These are phyloP conservation scores for Anacardium occidentale DNA, from an alignment of 345 rosid genomes.

Conservation along the genomic window DNA sequence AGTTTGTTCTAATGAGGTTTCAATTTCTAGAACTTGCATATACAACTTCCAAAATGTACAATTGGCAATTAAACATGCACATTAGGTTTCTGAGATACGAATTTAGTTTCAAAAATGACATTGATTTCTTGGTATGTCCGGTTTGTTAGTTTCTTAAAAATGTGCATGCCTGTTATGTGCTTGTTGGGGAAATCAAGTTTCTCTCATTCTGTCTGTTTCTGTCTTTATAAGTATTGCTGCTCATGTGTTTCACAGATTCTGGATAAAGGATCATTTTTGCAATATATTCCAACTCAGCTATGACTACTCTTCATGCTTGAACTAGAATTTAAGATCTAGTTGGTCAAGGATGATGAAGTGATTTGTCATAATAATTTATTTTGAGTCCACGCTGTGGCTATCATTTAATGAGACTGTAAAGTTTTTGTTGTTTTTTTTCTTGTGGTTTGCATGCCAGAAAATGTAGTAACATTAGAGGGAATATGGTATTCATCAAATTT, in stretches of 20 bases:
- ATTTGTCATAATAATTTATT: neutral
- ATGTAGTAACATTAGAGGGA: too few species aligned
- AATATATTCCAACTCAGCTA: slow-evolving; percentile 9
- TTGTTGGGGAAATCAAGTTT: neutral
- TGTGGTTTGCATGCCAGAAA: neutral
- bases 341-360: neutral
- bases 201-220: neutral
- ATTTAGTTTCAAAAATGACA: neutral
- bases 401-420: neutral
- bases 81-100: neutral
- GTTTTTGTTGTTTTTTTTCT: neutral
- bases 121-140: neutral
- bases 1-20: neutral
- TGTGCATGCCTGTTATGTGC: neutral
- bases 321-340: neutral
- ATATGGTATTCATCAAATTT: neutral
- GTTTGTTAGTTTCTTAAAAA: neutral
- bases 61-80: too few species aligned
- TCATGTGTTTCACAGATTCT: neutral
- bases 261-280: slow-evolving; percentile 5
- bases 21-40: neutral
- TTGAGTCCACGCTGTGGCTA: neutral
- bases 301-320: neutral
- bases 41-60: neutral
- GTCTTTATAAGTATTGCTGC: neutral